A percentile compares a stretch with the other conserved stretches of the same genome.
phyloP scores from a whole-genome alignment of 2,329 filamentous ascomycete species.

The Fusarium redolens region DNA sequence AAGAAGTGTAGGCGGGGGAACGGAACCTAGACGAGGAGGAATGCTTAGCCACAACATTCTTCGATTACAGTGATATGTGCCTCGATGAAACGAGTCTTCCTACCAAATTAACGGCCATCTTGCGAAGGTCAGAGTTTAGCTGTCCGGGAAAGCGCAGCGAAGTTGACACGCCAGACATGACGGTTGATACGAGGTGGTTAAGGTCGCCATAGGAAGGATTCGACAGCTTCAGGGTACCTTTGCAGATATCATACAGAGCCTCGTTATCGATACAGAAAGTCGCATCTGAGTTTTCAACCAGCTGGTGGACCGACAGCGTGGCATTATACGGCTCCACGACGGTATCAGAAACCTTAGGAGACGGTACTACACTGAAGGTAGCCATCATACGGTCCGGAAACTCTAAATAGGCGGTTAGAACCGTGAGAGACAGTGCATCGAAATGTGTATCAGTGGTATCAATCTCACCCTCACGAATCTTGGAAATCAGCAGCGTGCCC shows the following conservation, averaged over 20 bases:
- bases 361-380: slow-evolving; percentile 98
- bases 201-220: slow-evolving; percentile 99
- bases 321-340: slow-evolving; percentile 99
- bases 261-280: slow-evolving; percentile 99
- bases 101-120: slow-evolving; percentile 99
- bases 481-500: slow-evolving; percentile 99
- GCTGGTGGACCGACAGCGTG: slow-evolving; percentile 97
- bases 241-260: slow-evolving; percentile 99
- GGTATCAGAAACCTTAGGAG: slow-evolving; percentile 99
- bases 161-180: slow-evolving; percentile 99
- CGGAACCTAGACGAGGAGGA: slow-evolving; percentile 59
- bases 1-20: slow-evolving; percentile 99
- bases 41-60: neutral
- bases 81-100: slow-evolving; percentile 36
- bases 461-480: slow-evolving; percentile 85
- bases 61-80: neutral
- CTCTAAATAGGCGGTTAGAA: slow-evolving; percentile 64
- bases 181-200: slow-evolving; percentile 98
- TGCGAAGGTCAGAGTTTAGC: slow-evolving; percentile 99
- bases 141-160: slow-evolving; percentile 99
- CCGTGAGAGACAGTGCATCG: neutral
- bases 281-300: slow-evolving; percentile 99
- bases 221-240: slow-evolving; percentile 98
- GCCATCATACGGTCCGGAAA: slow-evolving; percentile 99
- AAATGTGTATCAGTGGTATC: neutral